A percentile compares a stretch with the other conserved stretches of the same genome.
Conservation (phyloP, 1,284 basidiomycete species). For the Ganoderma boninense region DNA sequence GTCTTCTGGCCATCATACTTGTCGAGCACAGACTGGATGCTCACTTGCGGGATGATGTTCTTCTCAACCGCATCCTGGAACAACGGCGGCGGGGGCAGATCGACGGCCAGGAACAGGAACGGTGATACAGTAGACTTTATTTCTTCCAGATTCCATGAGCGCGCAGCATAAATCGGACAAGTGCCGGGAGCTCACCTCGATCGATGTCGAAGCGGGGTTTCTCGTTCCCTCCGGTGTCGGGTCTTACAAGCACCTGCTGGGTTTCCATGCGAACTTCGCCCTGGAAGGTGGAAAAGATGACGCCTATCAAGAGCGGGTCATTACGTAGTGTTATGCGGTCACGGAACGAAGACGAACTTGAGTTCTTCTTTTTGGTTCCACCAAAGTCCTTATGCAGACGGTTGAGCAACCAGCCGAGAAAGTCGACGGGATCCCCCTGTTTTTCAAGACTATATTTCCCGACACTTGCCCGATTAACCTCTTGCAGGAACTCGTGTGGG, state of each 20-base stretch:
- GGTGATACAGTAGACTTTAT: constrained; percentile 89
- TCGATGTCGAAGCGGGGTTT: constrained; percentile 92
- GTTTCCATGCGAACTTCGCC: constrained; percentile 94
- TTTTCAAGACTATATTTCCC: constrained; percentile 93
- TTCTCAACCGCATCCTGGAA: constrained; percentile 97
- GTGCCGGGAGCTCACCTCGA: constrained; percentile 66
- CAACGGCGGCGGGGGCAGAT: constrained; percentile 94
- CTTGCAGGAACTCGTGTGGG: constrained; percentile 98
- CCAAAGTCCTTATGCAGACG: constrained; percentile 92
- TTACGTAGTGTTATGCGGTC: neutral
- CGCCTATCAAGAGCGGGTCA: constrained; percentile 56
- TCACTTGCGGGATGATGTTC: constrained; percentile 98
- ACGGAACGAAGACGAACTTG: constrained; percentile 63
- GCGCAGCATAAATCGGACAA: constrained; percentile 13
- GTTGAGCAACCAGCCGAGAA: constrained; percentile 96
- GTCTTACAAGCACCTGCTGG: constrained; percentile 90
- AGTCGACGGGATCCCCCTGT: constrained; percentile 97
- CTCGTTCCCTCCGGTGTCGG: constrained; percentile 73
- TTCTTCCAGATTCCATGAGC: constrained; percentile 57
- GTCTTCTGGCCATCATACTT: constrained; percentile 96
- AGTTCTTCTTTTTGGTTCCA: constrained; percentile 86
- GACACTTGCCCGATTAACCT: constrained; percentile 87
- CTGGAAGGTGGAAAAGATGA: constrained; percentile 94
- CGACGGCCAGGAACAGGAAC: constrained; percentile 95
- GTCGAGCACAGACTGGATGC: constrained; percentile 88